These are phyloP conservation scores for Picea abies DNA, from an alignment of 83 land plant species.

Conservation along the genomic window DNA sequence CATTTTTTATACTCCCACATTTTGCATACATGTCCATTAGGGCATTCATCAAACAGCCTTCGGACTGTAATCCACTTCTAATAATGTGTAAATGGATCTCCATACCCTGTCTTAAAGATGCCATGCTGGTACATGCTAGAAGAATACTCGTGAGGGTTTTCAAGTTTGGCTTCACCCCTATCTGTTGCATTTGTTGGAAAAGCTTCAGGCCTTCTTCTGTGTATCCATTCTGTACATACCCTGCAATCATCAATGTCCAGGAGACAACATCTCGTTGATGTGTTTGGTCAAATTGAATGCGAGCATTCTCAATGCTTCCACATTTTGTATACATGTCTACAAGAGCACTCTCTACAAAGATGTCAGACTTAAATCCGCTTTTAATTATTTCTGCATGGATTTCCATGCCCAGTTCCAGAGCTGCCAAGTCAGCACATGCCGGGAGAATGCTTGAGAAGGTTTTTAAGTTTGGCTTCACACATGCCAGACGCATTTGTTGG, in stretches of 20 bases:
- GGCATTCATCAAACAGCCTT: neutral
- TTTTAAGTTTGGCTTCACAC: neutral
- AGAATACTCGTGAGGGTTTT: constrained; percentile 10
- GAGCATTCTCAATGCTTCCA: constrained; percentile 9
- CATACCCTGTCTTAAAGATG: neutral
- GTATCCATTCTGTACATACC: constrained; percentile 10
- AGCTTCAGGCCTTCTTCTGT: neutral
- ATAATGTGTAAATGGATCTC: neutral
- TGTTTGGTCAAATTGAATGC: neutral
- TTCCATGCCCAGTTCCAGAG: neutral
- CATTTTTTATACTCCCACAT: neutral
- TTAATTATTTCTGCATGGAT: constrained; percentile 4
- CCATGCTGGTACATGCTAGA: neutral
- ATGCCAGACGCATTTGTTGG: neutral
- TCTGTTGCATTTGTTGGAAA: constrained; percentile 10
- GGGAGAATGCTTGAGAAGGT: constrained; percentile 9
- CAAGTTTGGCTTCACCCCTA: constrained; percentile 4
- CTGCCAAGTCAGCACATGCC: neutral
- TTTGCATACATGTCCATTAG: constrained; percentile 8
- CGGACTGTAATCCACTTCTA: too few species aligned
- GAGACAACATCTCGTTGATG: neutral
- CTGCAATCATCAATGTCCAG: constrained; percentile 14
- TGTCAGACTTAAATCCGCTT: constrained; percentile 1
- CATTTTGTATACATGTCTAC: constrained; percentile 17
- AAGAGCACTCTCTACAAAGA: constrained; percentile 12